Conservation (phyloP, 140 eudicot species). For the Erigeron philadelphicus region DNA sequence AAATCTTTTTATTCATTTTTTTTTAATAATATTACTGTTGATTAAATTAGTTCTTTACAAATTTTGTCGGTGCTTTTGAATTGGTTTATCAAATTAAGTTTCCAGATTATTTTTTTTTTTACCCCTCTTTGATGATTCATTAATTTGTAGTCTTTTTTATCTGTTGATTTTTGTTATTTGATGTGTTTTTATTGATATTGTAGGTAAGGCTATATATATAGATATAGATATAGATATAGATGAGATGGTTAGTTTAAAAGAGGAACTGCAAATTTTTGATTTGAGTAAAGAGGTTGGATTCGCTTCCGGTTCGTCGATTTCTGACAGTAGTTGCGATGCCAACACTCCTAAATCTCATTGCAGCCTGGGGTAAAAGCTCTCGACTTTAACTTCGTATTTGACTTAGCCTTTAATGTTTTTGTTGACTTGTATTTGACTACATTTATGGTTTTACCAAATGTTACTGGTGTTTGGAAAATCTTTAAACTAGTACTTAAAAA, state of each 20-base stretch:
- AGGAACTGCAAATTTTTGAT: constrained; percentile 31
- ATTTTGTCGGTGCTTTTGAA: not conserved
- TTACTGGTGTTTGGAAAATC: not conserved
- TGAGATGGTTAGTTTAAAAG: constrained; percentile 38
- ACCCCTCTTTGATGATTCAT: not conserved
- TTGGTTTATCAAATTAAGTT: not conserved
- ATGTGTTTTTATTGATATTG: not conserved
- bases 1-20: too few relatives aligned
- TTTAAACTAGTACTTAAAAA: not conserved
- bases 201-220: not conserved
- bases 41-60: not conserved
- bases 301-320: constrained; percentile 47
- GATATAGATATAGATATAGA: not conserved
- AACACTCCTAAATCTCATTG: constrained; percentile 49
- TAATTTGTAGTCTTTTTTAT: not conserved
- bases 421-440: constrained; percentile 1
- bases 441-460: not conserved
- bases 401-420: constrained; percentile 3
- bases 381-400: not conserved
- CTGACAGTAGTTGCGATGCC: constrained; percentile 55
- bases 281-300: constrained; percentile 38
- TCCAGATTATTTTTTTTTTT: not conserved
- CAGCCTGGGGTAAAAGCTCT: constrained; percentile 42
- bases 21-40: too few relatives aligned
- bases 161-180: not conserved